Evolutionary conservation across 495 filamentous ascomycete species (phyloP), one percentile per base, ranked within the genome.

Genomic region (Penicillium psychrofluorescens): DNA sequence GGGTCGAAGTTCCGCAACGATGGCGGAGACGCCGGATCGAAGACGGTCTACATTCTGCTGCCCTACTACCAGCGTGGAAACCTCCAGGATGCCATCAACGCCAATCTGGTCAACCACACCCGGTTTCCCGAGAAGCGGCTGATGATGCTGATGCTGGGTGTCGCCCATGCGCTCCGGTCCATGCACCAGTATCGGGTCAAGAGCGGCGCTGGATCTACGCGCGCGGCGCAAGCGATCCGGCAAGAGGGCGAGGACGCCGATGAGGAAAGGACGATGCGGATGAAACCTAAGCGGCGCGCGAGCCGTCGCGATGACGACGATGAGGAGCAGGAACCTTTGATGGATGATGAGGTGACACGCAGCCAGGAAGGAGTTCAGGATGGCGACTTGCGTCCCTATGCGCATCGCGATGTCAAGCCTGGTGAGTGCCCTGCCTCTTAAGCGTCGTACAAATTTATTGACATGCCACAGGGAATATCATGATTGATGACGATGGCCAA

Each of bases 391-490:
- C 74, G 86, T 51, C 87, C 89, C 11, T 98, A 95, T 66, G 88
- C 94, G 30, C 92, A 98, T 70, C 72, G 92, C 55, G 92, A 98
- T 70, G 95, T 98, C 59, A 98, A 98, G 64, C 92, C 92, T 50
- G 92, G 88, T 91, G 70, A 43, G 59, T 42, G 22, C 22, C 22
- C 2, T 22, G 4, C 4, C 22, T 22, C 0, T 22, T 22, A 4
- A 3, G 22, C 22, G 22, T 22, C 4, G 22, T 22, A 22, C 22
- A 22, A 6, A 4, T 6, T 6, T 3, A 22, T 22, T 22, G 4
- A 22, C 22, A 22, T 22, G 22, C 6, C 22, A 22, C 22, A 22
- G 87, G 90, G 29, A 98, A 98, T 61, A 90, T 96, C 61, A 96
- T 96, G 90, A 96, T 96, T 49, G 78, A 78, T 40, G 89, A 95